Evolutionary conservation across 2,329 filamentous ascomycete genomes (phyloP).

Genomic region (Xylaria sp.): DNA sequence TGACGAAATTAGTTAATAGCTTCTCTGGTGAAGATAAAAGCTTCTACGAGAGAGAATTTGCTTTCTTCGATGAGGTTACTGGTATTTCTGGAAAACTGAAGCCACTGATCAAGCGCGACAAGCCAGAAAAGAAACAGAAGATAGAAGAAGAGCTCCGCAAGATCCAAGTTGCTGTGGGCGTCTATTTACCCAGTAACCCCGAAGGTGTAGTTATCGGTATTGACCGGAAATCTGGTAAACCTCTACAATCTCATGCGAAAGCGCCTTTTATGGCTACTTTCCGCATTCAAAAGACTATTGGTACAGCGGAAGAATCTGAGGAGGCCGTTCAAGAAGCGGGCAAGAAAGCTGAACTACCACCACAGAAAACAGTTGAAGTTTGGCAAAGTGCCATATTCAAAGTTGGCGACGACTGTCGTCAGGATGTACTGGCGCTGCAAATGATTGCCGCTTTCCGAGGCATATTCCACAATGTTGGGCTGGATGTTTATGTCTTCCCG

Average conservation of each 20-base stretch:
- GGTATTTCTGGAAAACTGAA: constrained; percentile 95
- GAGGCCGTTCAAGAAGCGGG: constrained; percentile 62
- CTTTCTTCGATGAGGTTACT: constrained; percentile 98
- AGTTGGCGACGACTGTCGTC: constrained; percentile 96
- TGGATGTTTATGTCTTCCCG: constrained; percentile 97
- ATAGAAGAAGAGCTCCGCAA: constrained; percentile 98
- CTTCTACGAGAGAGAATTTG: constrained; percentile 95
- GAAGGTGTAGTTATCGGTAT: constrained; percentile 98
- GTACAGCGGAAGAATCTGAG: constrained; percentile 63
- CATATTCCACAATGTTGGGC: constrained; percentile 93
- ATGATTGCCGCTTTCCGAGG: constrained; percentile 98
- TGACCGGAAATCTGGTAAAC: constrained; percentile 97
- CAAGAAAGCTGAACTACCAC: constrained; percentile 50
- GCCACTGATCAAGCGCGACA: constrained; percentile 89
- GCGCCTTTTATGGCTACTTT: constrained; percentile 99
- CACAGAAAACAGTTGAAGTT: constrained; percentile 80
- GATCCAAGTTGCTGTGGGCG: constrained; percentile 95
- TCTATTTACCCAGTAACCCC: constrained; percentile 96
- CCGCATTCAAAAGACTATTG: constrained; percentile 85
- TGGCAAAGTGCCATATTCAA: constrained; percentile 99
- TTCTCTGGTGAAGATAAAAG: constrained; percentile 82
- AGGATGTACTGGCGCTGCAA: constrained; percentile 95
- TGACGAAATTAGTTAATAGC: constrained; percentile 81
- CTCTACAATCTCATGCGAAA: constrained; percentile 96
- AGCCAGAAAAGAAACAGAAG: constrained; percentile 98